Evolutionary conservation across 176 grass and related monocot genomes (phyloP).

Genomic region (Aegilops tauschii): DNA sequence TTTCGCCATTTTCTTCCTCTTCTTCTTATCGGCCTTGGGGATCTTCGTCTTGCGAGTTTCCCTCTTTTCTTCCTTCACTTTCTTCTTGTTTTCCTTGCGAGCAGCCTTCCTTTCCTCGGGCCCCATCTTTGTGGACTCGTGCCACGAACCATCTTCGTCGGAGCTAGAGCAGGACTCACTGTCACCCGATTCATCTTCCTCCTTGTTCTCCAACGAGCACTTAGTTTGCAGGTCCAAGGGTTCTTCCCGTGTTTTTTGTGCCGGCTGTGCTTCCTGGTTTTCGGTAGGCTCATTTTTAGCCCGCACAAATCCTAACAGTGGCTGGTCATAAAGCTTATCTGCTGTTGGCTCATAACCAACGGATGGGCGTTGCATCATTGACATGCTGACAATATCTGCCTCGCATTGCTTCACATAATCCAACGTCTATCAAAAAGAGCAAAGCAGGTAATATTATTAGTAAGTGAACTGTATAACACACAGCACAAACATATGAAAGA

Average conservation of each 20-base stretch:
- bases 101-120: slow-evolving; percentile 73
- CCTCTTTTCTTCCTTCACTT: slow-evolving; percentile 89
- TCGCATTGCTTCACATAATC: slow-evolving; percentile 90
- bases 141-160: slow-evolving; percentile 51
- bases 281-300: slow-evolving; percentile 39
- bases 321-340: slow-evolving; percentile 80
- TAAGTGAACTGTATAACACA: background rate
- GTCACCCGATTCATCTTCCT: slow-evolving; percentile 27
- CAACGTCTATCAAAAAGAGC: slow-evolving; percentile 44
- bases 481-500: background rate
- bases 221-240: slow-evolving; percentile 23
- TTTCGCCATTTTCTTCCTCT: slow-evolving; percentile 92
- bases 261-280: slow-evolving; percentile 25
- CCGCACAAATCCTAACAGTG: slow-evolving; percentile 63
- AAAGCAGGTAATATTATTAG: slow-evolving; percentile 10
- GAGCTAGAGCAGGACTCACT: slow-evolving; percentile 48
- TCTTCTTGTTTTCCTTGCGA: slow-evolving; percentile 88
- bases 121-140: slow-evolving; percentile 51
- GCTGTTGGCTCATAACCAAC: slow-evolving; percentile 65
- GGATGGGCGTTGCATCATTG: slow-evolving; percentile 66
- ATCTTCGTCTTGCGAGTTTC: slow-evolving; percentile 72
- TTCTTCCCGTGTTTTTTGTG: background rate
- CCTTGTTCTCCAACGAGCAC: slow-evolving; percentile 15
- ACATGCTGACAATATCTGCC: slow-evolving; percentile 76
- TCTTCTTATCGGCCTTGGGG: slow-evolving; percentile 83